phyloP scores from a whole-genome alignment of 768 basidiomycete genomes.

The Goffeauzyma gilvescens region DNA sequence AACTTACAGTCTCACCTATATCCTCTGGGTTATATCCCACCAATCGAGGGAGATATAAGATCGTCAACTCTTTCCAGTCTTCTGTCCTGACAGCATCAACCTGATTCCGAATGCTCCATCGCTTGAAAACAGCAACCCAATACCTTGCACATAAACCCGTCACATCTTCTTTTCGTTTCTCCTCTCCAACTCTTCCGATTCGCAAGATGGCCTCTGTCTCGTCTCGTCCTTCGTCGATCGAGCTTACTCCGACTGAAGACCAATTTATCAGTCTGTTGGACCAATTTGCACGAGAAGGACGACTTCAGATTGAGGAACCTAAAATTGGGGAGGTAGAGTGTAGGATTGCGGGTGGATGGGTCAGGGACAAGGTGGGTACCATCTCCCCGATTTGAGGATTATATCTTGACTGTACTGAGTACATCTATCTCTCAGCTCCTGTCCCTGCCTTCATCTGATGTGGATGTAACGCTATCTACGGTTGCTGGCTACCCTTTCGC shows the following conservation, averaged over 20 bases:
- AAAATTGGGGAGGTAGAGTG: conserved; percentile 43
- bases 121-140: too few relatives aligned
- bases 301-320: conserved; percentile 39
- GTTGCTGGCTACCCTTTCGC: conserved; percentile 87
- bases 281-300: conserved; percentile 47
- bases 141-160: too few relatives aligned
- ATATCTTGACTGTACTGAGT: background rate
- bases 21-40: too few relatives aligned
- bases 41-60: too few relatives aligned
- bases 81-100: too few relatives aligned
- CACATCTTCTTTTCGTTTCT: too few relatives aligned
- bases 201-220: too few relatives aligned
- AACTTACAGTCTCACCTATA: too few relatives aligned
- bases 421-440: conserved; percentile 40
- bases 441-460: conserved; percentile 62
- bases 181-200: too few relatives aligned
- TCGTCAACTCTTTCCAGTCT: too few relatives aligned
- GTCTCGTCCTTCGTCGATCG: conserved; percentile 1
- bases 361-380: conserved; percentile 70
- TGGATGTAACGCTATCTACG: conserved; percentile 73
- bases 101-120: too few relatives aligned
- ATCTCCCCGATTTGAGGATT: background rate
- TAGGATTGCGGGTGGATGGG: conserved; percentile 95
- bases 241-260: conserved; percentile 49
- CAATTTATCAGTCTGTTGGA: conserved; percentile 59